Conservation (phyloP, 257 asterid species). For the Solanum gandarillasii region DNA sequence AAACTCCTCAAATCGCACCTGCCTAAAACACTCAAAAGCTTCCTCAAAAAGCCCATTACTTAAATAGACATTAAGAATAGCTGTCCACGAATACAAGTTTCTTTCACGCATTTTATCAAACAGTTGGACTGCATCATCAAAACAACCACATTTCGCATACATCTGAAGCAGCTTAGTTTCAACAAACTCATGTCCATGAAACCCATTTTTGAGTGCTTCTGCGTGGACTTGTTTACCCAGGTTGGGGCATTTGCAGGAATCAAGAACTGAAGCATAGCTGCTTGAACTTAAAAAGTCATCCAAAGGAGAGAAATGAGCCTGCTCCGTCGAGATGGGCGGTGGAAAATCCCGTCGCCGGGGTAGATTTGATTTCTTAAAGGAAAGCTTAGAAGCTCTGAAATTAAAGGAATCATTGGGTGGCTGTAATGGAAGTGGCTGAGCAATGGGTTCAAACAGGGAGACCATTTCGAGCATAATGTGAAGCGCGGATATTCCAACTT, state of each 20-base stretch:
- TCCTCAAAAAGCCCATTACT: constrained; percentile 28
- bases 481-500: background rate
- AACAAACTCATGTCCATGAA: constrained; percentile 45
- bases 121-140: constrained; percentile 18
- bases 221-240: constrained; percentile 58
- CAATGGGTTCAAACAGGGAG: background rate
- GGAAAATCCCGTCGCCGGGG: background rate
- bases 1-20: constrained; percentile 33
- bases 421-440: background rate
- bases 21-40: constrained; percentile 29
- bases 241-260: constrained; percentile 31
- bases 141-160: constrained; percentile 35
- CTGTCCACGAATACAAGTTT: constrained; percentile 48
- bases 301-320: background rate
- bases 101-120: constrained; percentile 59
- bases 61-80: constrained; percentile 32
- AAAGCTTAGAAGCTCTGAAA: background rate
- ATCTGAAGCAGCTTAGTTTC: constrained; percentile 45
- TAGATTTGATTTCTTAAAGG: background rate
- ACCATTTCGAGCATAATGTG: background rate
- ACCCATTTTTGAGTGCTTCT: constrained; percentile 53
- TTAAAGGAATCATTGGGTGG: background rate
- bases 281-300: constrained; percentile 26
- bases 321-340: background rate
- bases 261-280: constrained; percentile 42